Evolutionary conservation across 176 grass and related monocot species (phyloP).

Genomic region (bread wheat (Triticum aestivum)): IWGSC_CS_RefSeq_v2.1 NC_057802.1:574909934-574910433

Average conservation of each 20-base stretch:
- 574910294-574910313: neutral
- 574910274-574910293: constrained; percentile 24
- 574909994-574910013: neutral
- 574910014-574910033: neutral
- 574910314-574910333: constrained; percentile 10
- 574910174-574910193: neutral
- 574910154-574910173: constrained; percentile 17
- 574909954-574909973: too few species aligned
- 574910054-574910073: too few species aligned
- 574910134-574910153: constrained; percentile 23
- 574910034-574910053: neutral
- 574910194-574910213: neutral
- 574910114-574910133: constrained; percentile 24
- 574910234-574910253: constrained; percentile 17
- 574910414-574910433: too few species aligned
- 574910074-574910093: neutral
- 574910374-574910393: neutral
- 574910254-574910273: constrained; percentile 38
- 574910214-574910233: neutral
- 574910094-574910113: constrained; percentile 24
- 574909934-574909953: too few species aligned
- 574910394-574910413: too few species aligned
- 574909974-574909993: neutral
- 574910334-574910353: neutral
- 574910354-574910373: neutral